Evolutionary conservation across 352 stramenopile species (phyloP).

Genomic region (Globisporangium megalacanthum): DNA sequence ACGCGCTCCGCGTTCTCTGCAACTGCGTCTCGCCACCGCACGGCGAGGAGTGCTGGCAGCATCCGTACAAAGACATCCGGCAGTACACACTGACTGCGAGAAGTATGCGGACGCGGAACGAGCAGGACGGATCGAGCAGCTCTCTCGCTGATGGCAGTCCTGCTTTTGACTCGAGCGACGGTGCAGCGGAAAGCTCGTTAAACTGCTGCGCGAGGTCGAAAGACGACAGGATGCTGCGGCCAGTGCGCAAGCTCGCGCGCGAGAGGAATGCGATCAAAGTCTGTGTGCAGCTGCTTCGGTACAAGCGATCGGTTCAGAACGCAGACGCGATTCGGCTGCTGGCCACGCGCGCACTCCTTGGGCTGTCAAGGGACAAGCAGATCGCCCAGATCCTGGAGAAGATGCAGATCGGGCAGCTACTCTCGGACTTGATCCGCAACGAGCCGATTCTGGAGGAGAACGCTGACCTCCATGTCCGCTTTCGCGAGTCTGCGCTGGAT

Average conservation of each 20-base stretch:
- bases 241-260: conserved; percentile 65
- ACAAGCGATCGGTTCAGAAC: conserved; percentile 84
- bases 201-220: conserved; percentile 54
- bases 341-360: conserved; percentile 73
- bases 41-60: conserved; percentile 76
- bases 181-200: conserved; percentile 13
- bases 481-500: conserved; percentile 81
- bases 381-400: conserved; percentile 89
- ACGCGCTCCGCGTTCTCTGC: conserved; percentile 72
- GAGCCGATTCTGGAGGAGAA: conserved; percentile 85
- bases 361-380: conserved; percentile 78
- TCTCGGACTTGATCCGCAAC: conserved; percentile 84
- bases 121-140: conserved; percentile 7
- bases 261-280: conserved; percentile 86
- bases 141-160: neutral
- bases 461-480: conserved; percentile 80
- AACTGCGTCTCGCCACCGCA: conserved; percentile 80
- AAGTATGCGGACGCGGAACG: conserved; percentile 55
- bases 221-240: conserved; percentile 61
- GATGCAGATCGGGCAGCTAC: conserved; percentile 82
- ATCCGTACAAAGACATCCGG: conserved; percentile 79
- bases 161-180: neutral
- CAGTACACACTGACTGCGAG: conserved; percentile 72
- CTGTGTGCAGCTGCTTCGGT: conserved; percentile 80
- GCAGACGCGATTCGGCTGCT: conserved; percentile 82